These are phyloP conservation scores for Amanita thiersii DNA, from an alignment of 768 basidiomycete genomes.

Conservation along the genomic window DNA sequence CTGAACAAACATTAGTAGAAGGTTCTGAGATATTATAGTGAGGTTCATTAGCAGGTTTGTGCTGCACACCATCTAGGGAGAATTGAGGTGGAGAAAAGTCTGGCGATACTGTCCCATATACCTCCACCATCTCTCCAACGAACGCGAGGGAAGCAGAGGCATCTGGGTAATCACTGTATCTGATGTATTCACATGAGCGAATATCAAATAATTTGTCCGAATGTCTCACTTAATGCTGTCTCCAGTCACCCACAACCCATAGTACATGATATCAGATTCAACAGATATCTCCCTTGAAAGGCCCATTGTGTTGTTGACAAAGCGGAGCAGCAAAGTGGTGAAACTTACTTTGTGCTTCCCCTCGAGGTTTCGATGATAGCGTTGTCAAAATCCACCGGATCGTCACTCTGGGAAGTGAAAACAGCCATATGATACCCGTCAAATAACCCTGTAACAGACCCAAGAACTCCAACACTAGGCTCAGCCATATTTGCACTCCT, in stretches of 20 bases:
- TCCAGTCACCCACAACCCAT: too few species aligned
- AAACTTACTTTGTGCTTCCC: too few species aligned
- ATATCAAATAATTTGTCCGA: too few species aligned
- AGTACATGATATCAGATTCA: too few species aligned
- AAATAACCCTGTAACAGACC: constrained; percentile 29
- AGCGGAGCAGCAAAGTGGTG: too few species aligned
- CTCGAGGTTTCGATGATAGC: too few species aligned
- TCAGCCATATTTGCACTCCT: constrained; percentile 20
- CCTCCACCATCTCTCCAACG: constrained; percentile 41
- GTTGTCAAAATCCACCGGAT: constrained; percentile 42
- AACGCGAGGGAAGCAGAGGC: constrained; percentile 38
- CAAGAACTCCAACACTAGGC: constrained; percentile 31
- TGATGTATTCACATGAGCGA: too few species aligned
- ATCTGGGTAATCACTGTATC: constrained; percentile 29
- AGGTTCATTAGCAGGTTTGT: too few species aligned
- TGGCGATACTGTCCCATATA: constrained; percentile 47
- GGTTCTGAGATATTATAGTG: too few species aligned
- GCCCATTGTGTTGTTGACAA: too few species aligned
- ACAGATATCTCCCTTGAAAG: too few species aligned
- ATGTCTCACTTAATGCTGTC: too few species aligned
- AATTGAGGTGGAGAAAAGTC: constrained; percentile 41
- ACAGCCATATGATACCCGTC: constrained; percentile 40
- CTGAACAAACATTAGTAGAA: constrained; percentile 20
- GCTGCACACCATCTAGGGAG: constrained; percentile 30
- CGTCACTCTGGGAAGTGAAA: constrained; percentile 34